Conservation (phyloP, 306 rosid species). For the Albizia julibrissin region DNA sequence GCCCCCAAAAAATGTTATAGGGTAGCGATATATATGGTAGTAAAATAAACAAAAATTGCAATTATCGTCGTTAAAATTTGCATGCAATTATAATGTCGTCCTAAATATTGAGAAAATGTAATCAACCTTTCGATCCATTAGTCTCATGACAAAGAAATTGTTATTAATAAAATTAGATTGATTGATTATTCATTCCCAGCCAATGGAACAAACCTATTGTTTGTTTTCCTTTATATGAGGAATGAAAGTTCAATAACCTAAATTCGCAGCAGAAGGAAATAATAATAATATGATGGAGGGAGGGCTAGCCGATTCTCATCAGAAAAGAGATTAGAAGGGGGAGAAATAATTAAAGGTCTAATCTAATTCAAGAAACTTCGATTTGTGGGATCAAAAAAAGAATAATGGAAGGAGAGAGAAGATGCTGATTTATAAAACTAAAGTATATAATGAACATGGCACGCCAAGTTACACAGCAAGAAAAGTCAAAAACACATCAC, state of each 20-base stretch:
- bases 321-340: background rate
- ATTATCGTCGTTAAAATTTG: background rate
- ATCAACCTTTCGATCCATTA: background rate
- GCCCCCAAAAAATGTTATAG: background rate
- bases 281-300: background rate
- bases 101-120: background rate
- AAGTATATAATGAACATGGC: background rate
- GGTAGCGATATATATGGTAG: background rate
- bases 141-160: background rate
- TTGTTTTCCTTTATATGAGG: background rate
- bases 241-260: background rate
- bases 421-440: conserved; percentile 3
- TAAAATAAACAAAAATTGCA: background rate
- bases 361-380: background rate
- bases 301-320: background rate
- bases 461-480: background rate
- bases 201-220: background rate
- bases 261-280: background rate
- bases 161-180: background rate
- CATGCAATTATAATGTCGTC: background rate
- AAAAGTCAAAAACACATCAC: conserved; percentile 27
- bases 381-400: background rate
- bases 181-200: background rate
- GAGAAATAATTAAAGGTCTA: background rate
- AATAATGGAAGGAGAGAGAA: background rate